phyloP scores from a whole-genome alignment of 2,329 filamentous ascomycete genomes.

The Botrytis galanthina region DNA sequence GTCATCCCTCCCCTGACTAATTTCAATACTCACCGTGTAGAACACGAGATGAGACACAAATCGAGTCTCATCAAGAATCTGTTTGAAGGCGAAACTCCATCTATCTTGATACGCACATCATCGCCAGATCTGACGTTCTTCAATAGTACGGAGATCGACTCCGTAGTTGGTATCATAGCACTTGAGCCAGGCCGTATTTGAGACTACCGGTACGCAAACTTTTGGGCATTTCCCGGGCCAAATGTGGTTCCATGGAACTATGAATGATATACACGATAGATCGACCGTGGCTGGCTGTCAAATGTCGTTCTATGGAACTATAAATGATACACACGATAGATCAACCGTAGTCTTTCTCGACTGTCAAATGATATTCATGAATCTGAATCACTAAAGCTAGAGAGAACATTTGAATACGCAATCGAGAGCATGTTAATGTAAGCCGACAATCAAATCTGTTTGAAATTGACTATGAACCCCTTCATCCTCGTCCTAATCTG shows the following conservation, averaged over 20 bases:
- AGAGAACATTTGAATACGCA: neutral
- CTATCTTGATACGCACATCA: neutral
- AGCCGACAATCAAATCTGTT: neutral
- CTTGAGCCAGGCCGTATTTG: neutral
- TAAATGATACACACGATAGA: neutral
- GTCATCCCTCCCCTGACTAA: neutral
- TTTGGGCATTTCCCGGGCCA: neutral
- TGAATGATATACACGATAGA: neutral
- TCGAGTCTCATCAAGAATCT: slow-evolving; percentile 1
- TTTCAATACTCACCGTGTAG: neutral
- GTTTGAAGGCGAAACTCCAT: neutral
- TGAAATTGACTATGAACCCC: neutral
- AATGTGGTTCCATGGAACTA: neutral
- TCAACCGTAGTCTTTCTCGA: neutral
- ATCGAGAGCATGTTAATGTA: neutral
- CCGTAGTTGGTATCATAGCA: neutral
- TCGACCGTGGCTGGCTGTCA: neutral
- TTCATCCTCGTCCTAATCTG: slow-evolving; percentile 6
- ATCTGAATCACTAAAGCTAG: neutral
- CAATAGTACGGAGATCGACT: slow-evolving; percentile 6
- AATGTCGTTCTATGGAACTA: slow-evolving; percentile 2
- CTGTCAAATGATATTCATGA: slow-evolving; percentile 8
- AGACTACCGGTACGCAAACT: neutral
- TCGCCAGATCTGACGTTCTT: slow-evolving; percentile 8
- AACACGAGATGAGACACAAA: slow-evolving; percentile 1